Percentiles rank a stretch among this genome's conserved stretches.
These are phyloP conservation scores for Alternaria consortialis DNA, from an alignment of 2,329 filamentous ascomycete genomes.

Conservation along the genomic window DNA sequence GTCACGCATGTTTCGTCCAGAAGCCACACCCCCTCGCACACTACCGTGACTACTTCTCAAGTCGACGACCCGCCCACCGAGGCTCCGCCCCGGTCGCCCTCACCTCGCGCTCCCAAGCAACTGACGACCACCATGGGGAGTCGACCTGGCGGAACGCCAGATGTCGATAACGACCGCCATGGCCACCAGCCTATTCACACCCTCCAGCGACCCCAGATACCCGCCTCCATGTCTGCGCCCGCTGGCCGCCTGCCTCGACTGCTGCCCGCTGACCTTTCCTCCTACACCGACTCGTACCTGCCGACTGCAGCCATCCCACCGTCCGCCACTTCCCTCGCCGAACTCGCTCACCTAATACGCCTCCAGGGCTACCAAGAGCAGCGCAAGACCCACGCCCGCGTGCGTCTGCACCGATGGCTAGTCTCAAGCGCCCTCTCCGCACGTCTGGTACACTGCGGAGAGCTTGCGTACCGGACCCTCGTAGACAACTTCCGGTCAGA, in stretches of 20 bases:
- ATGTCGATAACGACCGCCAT: constrained; percentile 23
- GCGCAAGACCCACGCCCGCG: constrained; percentile 76
- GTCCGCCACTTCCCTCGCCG: constrained; percentile 75
- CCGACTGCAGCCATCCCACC: constrained; percentile 63
- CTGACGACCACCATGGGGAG: constrained; percentile 47
- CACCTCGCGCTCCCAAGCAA: constrained; percentile 39
- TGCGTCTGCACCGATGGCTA: constrained; percentile 76
- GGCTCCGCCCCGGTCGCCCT: constrained; percentile 60
- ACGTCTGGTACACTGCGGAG: constrained; percentile 76
- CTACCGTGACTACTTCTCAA: constrained; percentile 49
- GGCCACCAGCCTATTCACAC: constrained; percentile 5
- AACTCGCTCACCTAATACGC: constrained; percentile 79
- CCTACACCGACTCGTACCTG: constrained; percentile 70
- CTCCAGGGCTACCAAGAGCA: constrained; percentile 83
- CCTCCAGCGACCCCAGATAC: constrained; percentile 43
- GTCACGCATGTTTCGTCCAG: constrained; percentile 62
- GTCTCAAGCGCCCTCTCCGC: constrained; percentile 78
- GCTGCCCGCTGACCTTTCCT: constrained; percentile 71
- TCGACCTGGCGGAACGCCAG: constrained; percentile 45
- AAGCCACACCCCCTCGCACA: constrained; percentile 63
- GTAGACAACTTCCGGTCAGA: constrained; percentile 81
- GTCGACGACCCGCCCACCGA: constrained; percentile 61
- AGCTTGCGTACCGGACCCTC: constrained; percentile 77
- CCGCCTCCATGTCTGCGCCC: constrained; percentile 57
- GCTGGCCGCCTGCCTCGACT: constrained; percentile 61